Conservation (phyloP, 2,329 filamentous ascomycete species). For the Thelonectria discophora region DNA sequence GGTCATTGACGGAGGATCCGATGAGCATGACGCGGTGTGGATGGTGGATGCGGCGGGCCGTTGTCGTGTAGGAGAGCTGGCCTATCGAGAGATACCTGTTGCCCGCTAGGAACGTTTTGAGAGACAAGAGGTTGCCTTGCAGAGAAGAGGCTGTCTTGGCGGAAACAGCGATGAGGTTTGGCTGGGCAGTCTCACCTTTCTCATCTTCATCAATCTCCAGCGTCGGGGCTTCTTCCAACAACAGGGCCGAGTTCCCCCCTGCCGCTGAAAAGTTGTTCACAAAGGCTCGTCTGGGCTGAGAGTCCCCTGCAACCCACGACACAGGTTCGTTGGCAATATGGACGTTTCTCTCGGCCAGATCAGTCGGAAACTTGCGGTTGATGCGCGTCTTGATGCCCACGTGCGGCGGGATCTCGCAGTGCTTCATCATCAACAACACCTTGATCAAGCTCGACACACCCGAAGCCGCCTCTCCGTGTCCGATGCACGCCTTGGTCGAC, state of each 20-base stretch:
- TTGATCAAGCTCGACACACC: slow-evolving; percentile 64
- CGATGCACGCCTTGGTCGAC: slow-evolving; percentile 70
- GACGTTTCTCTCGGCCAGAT: slow-evolving; percentile 49
- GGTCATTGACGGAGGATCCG: not conserved
- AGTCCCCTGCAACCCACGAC: slow-evolving; percentile 41
- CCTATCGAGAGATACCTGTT: slow-evolving; percentile 49
- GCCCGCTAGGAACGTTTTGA: slow-evolving; percentile 53
- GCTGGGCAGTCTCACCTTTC: slow-evolving; percentile 5
- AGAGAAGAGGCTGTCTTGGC: slow-evolving; percentile 15
- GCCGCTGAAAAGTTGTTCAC: slow-evolving; percentile 77
- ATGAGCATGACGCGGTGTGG: slow-evolving; percentile 56
- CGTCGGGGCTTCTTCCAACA: slow-evolving; percentile 64
- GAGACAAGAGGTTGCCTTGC: slow-evolving; percentile 38
- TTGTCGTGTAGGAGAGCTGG: slow-evolving; percentile 60
- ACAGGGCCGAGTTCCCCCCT: slow-evolving; percentile 73
- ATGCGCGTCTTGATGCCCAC: slow-evolving; percentile 59
- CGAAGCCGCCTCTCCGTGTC: slow-evolving; percentile 70
- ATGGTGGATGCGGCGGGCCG: slow-evolving; percentile 38
- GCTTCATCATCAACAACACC: slow-evolving; percentile 58
- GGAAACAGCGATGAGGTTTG: slow-evolving; percentile 25
- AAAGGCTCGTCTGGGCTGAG: slow-evolving; percentile 57
- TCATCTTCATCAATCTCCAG: not conserved
- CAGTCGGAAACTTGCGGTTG: slow-evolving; percentile 51
- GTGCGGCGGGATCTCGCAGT: slow-evolving; percentile 59
- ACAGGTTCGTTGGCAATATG: slow-evolving; percentile 63